These are phyloP conservation scores for Neopestalotiopsis rosae DNA, from an alignment of 2,329 filamentous ascomycete species.

Conservation along the genomic window DNA sequence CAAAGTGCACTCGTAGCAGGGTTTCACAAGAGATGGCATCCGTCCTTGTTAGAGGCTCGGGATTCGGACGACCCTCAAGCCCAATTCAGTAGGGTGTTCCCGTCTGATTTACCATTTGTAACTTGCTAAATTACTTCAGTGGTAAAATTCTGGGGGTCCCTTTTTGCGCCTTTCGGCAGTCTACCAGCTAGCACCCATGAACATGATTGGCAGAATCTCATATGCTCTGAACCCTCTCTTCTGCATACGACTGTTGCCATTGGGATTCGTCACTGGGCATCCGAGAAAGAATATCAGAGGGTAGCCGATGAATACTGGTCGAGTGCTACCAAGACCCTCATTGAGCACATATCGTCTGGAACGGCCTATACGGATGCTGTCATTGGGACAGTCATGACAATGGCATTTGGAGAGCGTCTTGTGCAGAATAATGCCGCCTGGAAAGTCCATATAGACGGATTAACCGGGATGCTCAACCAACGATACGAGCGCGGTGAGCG, in stretches of 20 bases:
- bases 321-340: conserved; percentile 27
- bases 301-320: conserved; percentile 25
- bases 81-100: background rate
- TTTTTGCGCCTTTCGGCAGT: background rate
- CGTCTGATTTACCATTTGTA: too few species aligned
- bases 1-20: background rate
- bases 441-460: conserved; percentile 29
- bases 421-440: conserved; percentile 24
- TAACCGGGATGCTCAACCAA: conserved; percentile 23
- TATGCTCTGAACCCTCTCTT: conserved; percentile 30
- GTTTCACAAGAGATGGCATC: background rate
- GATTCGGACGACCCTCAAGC: background rate
- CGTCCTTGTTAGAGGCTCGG: background rate
- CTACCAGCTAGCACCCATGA: conserved; percentile 18
- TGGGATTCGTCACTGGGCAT: conserved; percentile 29
- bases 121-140: background rate
- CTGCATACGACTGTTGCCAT: conserved; percentile 31
- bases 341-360: conserved; percentile 25
- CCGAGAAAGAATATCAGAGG: conserved; percentile 24
- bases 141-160: background rate
- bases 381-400: conserved; percentile 29
- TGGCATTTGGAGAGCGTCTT: conserved; percentile 31
- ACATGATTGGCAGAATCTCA: conserved; percentile 28
- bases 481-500: conserved; percentile 17
- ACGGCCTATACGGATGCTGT: conserved; percentile 27